Evolutionary conservation across 495 filamentous ascomycete species (phyloP).

Genomic region (Daldinia caldariorum): DNA sequence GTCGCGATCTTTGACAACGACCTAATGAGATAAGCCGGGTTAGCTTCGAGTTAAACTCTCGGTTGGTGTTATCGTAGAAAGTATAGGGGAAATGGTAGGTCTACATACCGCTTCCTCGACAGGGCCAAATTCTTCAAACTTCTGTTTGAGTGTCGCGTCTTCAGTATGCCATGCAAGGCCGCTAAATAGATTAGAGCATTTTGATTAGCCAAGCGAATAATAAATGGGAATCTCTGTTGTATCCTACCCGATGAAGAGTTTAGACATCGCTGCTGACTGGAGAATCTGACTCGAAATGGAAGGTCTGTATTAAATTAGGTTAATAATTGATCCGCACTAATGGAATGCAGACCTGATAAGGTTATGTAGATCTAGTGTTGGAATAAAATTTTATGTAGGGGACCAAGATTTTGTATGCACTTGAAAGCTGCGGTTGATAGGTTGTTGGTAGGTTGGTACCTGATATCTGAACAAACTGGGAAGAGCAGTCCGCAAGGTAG

Average conservation of each 20-base stretch:
- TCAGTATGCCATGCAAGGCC: slow-evolving; percentile 99
- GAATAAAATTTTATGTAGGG: not conserved
- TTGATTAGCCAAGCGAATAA: slow-evolving; percentile 28
- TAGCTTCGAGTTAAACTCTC: slow-evolving; percentile 13
- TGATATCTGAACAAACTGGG: not conserved
- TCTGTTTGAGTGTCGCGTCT: slow-evolving; percentile 78
- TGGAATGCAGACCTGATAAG: not conserved
- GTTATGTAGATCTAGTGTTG: not conserved
- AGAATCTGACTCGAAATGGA: not conserved
- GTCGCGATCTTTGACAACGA: slow-evolving; percentile 97
- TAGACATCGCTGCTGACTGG: slow-evolving; percentile 70
- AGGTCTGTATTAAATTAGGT: slow-evolving; percentile 15
- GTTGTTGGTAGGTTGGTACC: too few species aligned
- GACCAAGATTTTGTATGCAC: too few species aligned
- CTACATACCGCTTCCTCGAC: slow-evolving; percentile 91
- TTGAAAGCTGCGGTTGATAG: too few species aligned
- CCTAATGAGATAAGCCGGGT: slow-evolving; percentile 60
- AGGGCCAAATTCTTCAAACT: slow-evolving; percentile 88
- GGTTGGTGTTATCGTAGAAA: not conserved
- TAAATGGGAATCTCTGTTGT: slow-evolving; percentile 8
- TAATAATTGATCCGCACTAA: slow-evolving; percentile 16
- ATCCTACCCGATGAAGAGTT: slow-evolving; percentile 89
- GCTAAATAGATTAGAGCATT: slow-evolving; percentile 58
- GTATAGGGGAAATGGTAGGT: not conserved
- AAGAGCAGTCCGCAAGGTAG: slow-evolving; percentile 6